A percentile compares a stretch with the other conserved stretches of the same genome.
Conservation (phyloP, 768 basidiomycete species). For the Ephemerocybe angulata region DNA sequence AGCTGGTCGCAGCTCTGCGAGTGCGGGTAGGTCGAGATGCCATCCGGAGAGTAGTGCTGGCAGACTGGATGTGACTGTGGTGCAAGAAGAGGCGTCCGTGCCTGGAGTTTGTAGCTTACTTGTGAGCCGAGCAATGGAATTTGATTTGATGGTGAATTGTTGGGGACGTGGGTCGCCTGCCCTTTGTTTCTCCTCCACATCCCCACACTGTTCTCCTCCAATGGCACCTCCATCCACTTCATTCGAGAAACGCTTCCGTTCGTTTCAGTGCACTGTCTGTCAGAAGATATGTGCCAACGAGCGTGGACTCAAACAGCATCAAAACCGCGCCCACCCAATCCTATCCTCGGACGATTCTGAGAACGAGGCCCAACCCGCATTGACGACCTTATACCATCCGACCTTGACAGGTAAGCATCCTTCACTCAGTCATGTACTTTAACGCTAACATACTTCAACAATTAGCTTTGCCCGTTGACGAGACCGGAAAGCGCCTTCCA, state of each 20-base stretch:
- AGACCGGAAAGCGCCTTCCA: background rate
- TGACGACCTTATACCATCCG: background rate
- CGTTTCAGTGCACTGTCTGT: background rate
- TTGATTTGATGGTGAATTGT: too few relatives aligned
- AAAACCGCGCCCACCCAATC: background rate
- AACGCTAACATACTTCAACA: background rate
- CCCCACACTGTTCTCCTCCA: background rate
- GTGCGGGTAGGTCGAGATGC: too few relatives aligned
- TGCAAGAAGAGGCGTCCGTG: too few relatives aligned
- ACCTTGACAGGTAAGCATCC: background rate
- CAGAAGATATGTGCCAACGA: background rate
- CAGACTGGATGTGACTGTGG: too few relatives aligned
- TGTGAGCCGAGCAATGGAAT: too few relatives aligned
- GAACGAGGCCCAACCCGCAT: background rate
- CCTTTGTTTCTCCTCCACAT: background rate
- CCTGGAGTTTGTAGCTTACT: too few relatives aligned
- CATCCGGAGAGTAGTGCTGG: too few relatives aligned
- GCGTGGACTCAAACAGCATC: background rate
- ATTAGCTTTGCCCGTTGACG: background rate
- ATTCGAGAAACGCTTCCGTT: background rate
- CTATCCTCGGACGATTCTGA: background rate
- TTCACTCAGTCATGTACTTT: background rate
- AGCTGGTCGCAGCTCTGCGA: too few relatives aligned
- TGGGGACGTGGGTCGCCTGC: too few relatives aligned
- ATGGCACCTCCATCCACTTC: background rate